Base-by-base conservation (phyloP, 73 alveolate genomes). In the Paraurostyla sp. region DNA sequence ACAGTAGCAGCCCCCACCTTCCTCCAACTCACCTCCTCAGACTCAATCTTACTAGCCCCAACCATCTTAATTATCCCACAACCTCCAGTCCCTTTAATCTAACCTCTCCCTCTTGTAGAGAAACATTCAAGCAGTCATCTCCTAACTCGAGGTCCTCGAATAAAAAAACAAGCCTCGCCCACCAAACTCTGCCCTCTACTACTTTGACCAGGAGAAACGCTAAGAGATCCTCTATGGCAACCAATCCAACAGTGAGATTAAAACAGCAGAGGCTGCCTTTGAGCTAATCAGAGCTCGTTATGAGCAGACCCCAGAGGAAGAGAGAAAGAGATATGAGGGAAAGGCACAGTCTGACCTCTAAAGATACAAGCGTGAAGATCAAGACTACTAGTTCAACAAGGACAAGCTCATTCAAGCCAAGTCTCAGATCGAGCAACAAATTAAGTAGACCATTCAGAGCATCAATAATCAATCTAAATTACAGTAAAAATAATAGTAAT, bases 261-360 rank as follows among this genome's bases (percentile, higher is more conserved):
- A 40, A 38, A 69, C 83, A 32, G 63, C 83, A 40, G 62, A 69
- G 38, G 63, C 30, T 15, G 83, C 83, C 20, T 69, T 69, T 69
- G 83, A 69, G 13, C 43, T 69, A 27, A 69, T 69, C 11, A 69
- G 35, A 35, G 22, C 58, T 4, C 11, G 25, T 36, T 69, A 35
- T 40, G 62, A 41, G 43, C 22, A 27, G 16, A 3, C 7, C 23
- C 63, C 83, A 15, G 63, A 30, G 33, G 9, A 7, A 11, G 83
- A 69, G 4, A 27, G 41, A 9, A 7, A 41, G 41, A 69, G 83
- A 43, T 69, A 33, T 40, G 83, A 69, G 33, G 25, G 35, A 6
- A 4, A 35, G 36, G 83, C 62, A 7, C n/a, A 15, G 25, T 32
- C 4, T 11, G 83, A 69, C 38, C 33, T 13, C 7, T n/a, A n/a